These are phyloP conservation scores for Annulohypoxylon bovei DNA, from an alignment of 495 filamentous ascomycete species.

Conservation along the genomic window DNA sequence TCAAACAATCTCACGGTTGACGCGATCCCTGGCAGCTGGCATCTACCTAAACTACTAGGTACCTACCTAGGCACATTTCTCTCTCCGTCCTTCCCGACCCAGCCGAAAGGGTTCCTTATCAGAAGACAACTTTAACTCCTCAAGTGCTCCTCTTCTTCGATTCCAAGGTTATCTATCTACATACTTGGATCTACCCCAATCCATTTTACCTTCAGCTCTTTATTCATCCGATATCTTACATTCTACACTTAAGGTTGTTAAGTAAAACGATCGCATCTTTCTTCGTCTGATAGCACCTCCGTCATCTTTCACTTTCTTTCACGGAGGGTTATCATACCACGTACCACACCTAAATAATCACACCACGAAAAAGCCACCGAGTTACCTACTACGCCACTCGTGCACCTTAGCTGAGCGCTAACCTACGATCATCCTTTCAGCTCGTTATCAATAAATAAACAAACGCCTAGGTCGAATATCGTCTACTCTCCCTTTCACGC, in stretches of 20 bases:
- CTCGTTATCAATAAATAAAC: slow-evolving; percentile 3
- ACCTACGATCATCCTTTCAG: slow-evolving; percentile 1
- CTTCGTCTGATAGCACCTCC: slow-evolving; percentile 9
- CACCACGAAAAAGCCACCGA: slow-evolving; percentile 10
- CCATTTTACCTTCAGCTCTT: slow-evolving; percentile 9
- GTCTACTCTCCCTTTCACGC: slow-evolving; percentile 1
- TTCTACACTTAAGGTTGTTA: neutral
- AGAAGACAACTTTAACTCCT: slow-evolving; percentile 1
- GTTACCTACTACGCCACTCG: slow-evolving; percentile 3
- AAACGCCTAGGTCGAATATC: neutral
- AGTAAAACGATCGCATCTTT: slow-evolving; percentile 18
- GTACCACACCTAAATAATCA: slow-evolving; percentile 20
- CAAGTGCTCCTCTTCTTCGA: slow-evolving; percentile 18
- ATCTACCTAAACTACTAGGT: slow-evolving; percentile 2
- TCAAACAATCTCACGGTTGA: slow-evolving; percentile 12
- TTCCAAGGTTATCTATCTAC: neutral
- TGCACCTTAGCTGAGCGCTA: slow-evolving; percentile 13
- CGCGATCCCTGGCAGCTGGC: slow-evolving; percentile 23
- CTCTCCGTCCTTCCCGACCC: slow-evolving; percentile 35
- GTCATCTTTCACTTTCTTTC: slow-evolving; percentile 11
- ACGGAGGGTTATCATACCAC: slow-evolving; percentile 17
- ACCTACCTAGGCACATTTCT: neutral
- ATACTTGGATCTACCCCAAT: neutral
- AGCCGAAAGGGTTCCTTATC: slow-evolving; percentile 36
- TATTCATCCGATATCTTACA: slow-evolving; percentile 9